Evolutionary conservation across 1,284 basidiomycete genomes (phyloP).

Genomic region (Rhodotorula glutinis): DNA sequence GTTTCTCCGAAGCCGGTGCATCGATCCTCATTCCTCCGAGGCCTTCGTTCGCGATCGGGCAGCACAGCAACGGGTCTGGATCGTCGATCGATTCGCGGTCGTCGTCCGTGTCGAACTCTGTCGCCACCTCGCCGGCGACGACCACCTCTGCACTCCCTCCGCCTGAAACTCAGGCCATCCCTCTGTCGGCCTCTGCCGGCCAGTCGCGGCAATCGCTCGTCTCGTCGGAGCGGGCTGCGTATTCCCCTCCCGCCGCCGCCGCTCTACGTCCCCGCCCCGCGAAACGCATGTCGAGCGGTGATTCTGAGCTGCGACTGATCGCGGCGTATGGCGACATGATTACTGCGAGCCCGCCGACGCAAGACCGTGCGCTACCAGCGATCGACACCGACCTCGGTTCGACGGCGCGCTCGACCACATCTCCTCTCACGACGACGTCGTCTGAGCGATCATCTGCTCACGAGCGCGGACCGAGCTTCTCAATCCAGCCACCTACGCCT

Average conservation of each 20-base stretch:
- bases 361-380: background rate
- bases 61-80: constrained; percentile 12
- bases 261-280: background rate
- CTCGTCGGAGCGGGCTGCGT: background rate
- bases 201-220: background rate
- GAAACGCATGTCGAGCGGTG: constrained; percentile 21
- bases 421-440: background rate
- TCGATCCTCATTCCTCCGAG: constrained; percentile 14
- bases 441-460: background rate
- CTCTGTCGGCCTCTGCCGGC: background rate
- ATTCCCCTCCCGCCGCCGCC: background rate
- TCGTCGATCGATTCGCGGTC: constrained; percentile 23
- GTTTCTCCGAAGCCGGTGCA: constrained; percentile 14
- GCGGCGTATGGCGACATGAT: constrained; percentile 32
- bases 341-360: constrained; percentile 1
- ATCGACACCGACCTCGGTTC: background rate
- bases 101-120: constrained; percentile 6
- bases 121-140: background rate
- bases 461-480: constrained; percentile 7
- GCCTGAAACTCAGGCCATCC: too few species aligned
- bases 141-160: background rate
- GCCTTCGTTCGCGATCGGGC: constrained; percentile 17
- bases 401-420: background rate
- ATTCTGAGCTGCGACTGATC: constrained; percentile 34
- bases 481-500: constrained; percentile 34